These are phyloP conservation scores for Berberis vulgaris DNA, from an alignment of 164 flowering plant species.

Conservation along the genomic window DNA sequence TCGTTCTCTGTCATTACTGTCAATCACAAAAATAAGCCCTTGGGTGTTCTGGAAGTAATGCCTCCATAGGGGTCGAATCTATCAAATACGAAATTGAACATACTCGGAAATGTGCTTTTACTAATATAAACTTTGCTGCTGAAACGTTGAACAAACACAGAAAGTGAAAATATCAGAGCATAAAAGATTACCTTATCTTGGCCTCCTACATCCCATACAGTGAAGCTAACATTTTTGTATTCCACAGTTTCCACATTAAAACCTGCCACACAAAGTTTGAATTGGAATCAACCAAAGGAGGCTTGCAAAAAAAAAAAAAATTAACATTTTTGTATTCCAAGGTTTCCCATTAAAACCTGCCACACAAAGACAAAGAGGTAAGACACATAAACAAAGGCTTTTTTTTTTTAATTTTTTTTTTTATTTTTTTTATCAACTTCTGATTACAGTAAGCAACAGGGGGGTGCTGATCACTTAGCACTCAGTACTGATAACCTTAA, in stretches of 20 bases:
- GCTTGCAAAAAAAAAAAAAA: neutral
- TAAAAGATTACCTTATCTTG: conserved; percentile 36
- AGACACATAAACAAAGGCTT: too few species aligned
- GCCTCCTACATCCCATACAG: conserved; percentile 57
- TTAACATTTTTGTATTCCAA: neutral
- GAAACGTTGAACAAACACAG: neutral
- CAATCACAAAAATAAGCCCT: conserved; percentile 48
- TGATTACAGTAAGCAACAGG: too few species aligned
- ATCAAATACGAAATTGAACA: neutral
- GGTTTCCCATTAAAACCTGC: neutral
- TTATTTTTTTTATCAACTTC: too few species aligned
- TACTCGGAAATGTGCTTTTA: neutral
- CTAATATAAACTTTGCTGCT: too few species aligned
- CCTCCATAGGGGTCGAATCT: conserved; percentile 54
- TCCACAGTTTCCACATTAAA: conserved; percentile 50
- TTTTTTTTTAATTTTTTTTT: too few species aligned
- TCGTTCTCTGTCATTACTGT: conserved; percentile 45
- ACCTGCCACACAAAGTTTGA: conserved; percentile 20
- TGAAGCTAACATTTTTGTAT: conserved; percentile 43
- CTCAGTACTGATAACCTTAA: too few species aligned
- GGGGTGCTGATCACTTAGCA: too few species aligned
- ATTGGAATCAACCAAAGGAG: neutral
- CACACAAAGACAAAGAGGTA: too few species aligned
- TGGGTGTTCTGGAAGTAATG: conserved; percentile 44
- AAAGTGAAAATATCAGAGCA: neutral